Evolutionary conservation across 257 asterid genomes (phyloP), one percentile per base, ranked within the genome.

Genomic region (Lycium barbarum): DNA sequence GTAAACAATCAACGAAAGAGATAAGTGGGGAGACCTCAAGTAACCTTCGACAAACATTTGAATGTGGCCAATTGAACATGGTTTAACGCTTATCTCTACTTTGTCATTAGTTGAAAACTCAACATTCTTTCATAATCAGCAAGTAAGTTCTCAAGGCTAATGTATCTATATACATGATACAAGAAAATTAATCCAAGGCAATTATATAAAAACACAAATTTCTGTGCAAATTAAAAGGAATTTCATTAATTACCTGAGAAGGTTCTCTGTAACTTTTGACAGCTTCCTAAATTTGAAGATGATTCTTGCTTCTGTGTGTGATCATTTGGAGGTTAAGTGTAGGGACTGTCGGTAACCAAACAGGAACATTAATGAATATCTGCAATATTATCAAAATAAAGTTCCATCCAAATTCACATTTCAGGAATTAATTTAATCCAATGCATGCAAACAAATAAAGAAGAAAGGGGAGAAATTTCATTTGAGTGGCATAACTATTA

Each of bases 61-160:
- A 72, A 95, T 93, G 66, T 20, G 13, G 43, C 85, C 91, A 0
- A 87, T 87, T 10, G 83, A 51, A 84, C 78, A 89, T 70, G 92
- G 88, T 84, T 89, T 85, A 63, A 93, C 83, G 57, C 86, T 90
- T n/a, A 84, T 53, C 87, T 93, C 96, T 33, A 93, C 97, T 90
- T 93, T 93, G 90, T 95, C 96, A 13, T 90, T 88, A 1, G 85
- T 45, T 8, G 98, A 87, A 89, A 95, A 95, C 45, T 94, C 98
- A 0, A 54, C 43, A 88, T 95, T 97, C 4, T 92, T 92, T 97
- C 98, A n/a, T n/a, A n/a, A n/a, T n/a, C n/a, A n/a, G n/a, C n/a
- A n/a, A n/a, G n/a, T n/a, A n/a, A n/a, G n/a, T n/a, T n/a, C n/a
- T n/a, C n/a, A n/a, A n/a, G n/a, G n/a, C n/a, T n/a, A n/a, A n/a